Evolutionary conservation across 345 rosid species (phyloP), one percentile per base, ranked within the genome.

Genomic region (Moricandia arvensis): DNA sequence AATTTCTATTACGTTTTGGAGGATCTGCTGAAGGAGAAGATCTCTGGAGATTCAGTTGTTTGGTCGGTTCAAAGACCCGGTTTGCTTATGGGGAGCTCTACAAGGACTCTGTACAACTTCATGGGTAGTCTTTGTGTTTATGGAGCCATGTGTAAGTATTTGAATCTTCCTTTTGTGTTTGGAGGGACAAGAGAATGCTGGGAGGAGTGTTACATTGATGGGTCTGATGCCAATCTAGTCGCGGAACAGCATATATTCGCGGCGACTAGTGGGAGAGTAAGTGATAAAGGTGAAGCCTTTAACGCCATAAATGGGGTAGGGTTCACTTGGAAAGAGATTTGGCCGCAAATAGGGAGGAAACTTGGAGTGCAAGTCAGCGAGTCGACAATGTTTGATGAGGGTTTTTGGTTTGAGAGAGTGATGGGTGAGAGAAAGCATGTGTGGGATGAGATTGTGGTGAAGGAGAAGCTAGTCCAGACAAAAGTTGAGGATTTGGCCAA

Each of bases 1-100:
- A 90, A 86, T 26, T 93, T 90, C 66, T 93, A 93, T 65, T 87
- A 90, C 65, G 90, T 45, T 18, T 74, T 93, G 51, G 98, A 93
- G 85, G 98, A 93, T 45, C 71, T 87, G 75, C 77, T 93, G 33
- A 77, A 76, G 81, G 88, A 87, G 74, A 91, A 75, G 71, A 71
- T 91, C 45, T 79, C 75, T 8, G 82, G 77, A 10, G 17, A 67
- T 3, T 80, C 76, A 2, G 87, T 80, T 69, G 82, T 74, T 24
- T 90, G 93, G 90, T 88, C 97, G 31, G 96, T 93, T 65, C 85
- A 90, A 7, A 80, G 98, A 75, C 98, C 97, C 0, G 97, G 98
- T n/a, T 73, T 91, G 78, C 62, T 93, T 5, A 81, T 80, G 73
- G 97, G 98, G n/a, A 78, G 83, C 71, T 93, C 98, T 3, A 29